Base-by-base conservation (phyloP, 192 early-diverging fungal genomes). In the Coemansia sp. region DNA sequence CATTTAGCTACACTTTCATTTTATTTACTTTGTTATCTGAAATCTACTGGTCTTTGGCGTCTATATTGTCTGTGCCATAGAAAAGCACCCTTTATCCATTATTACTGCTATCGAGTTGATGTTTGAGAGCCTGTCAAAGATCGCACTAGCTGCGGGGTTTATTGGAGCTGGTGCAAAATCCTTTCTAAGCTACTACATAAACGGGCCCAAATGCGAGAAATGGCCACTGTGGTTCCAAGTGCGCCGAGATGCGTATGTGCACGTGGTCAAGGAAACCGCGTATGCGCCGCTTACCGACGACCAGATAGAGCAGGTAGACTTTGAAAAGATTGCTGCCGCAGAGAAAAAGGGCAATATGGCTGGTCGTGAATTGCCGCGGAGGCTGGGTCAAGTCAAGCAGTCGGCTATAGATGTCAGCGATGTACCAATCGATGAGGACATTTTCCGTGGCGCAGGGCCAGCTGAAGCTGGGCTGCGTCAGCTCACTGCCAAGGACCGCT, bases 151-250 rank as follows among this genome's bases (percentile, higher is more conserved):
- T 1, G 64, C 68, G 5, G 53, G 70, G 7, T 53, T 76, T 48
- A 67, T 57, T 5, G 60, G 59, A 8, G 49, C 54, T 5, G 64
- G 60, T 5, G 67, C 70, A 32, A 66, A 67, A 43, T 71, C 79
- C 5, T 64, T 73, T 1, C 62, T 72, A 12, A 76, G 74, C 64
- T 81, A 81, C 64, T 81, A 68, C 39, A 42, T 71, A 38, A 65
- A 69, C 12, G 79, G 79, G 1, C 79, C 79, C 13, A 62, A 67
- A 16, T 81, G 79, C 43, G 46, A 65, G 1, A 68, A 65, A n/a
- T 81, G 79, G 79, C 64, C 79, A 38, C 57, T 81, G 11, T 54
- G 61, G 70, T 76, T 76, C 44, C 79, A 81, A 63, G 55, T 81
- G 12, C 67, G 57, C n/a, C 73, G 74, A 11, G 74, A 81, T 38